These are phyloP conservation scores for Zymoseptoria ardabiliae DNA, from an alignment of 2,329 filamentous ascomycete species.

Conservation along the genomic window DNA sequence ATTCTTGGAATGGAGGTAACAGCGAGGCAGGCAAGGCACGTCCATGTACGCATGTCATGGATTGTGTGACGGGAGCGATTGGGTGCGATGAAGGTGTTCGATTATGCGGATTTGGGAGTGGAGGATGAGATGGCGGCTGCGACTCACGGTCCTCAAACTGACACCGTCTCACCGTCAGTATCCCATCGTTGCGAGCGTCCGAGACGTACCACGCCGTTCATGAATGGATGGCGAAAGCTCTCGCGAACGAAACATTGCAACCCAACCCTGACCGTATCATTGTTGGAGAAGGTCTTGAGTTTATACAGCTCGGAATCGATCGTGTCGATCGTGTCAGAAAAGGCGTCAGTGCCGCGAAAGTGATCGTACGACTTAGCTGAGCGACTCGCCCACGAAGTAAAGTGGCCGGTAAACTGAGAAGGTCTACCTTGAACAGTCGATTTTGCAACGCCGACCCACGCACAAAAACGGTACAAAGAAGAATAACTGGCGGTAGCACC, in stretches of 20 bases:
- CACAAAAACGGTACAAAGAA: too few species aligned
- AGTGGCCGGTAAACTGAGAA: too few species aligned
- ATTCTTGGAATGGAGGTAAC: too few species aligned
- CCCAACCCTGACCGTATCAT: slow-evolving; percentile 12
- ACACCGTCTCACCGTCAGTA: slow-evolving; percentile 5
- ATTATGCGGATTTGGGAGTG: slow-evolving; percentile 32
- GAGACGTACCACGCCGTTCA: slow-evolving; percentile 6
- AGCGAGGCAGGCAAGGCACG: too few species aligned
- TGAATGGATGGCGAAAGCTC: slow-evolving; percentile 9
- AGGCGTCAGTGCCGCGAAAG: slow-evolving; percentile 18
- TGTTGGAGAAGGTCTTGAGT: slow-evolving; percentile 14
- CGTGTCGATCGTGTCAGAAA: slow-evolving; percentile 8
- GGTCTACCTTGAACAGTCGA: too few species aligned
- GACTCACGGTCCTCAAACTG: neutral
- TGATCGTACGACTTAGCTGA: slow-evolving; percentile 8
- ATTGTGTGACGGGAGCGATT: slow-evolving; percentile 33
- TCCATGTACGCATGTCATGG: too few species aligned
- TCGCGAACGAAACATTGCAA: slow-evolving; percentile 9
- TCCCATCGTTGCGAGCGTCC: slow-evolving; percentile 5
- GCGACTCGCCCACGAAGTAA: too few species aligned
- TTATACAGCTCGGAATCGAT: slow-evolving; percentile 14
- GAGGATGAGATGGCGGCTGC: slow-evolving; percentile 1
- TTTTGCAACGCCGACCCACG: too few species aligned
- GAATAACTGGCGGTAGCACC: too few species aligned
- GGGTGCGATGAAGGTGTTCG: slow-evolving; percentile 42